Conservation (phyloP, 2,329 filamentous ascomycete species). For the Aureobasidium vineae region DNA sequence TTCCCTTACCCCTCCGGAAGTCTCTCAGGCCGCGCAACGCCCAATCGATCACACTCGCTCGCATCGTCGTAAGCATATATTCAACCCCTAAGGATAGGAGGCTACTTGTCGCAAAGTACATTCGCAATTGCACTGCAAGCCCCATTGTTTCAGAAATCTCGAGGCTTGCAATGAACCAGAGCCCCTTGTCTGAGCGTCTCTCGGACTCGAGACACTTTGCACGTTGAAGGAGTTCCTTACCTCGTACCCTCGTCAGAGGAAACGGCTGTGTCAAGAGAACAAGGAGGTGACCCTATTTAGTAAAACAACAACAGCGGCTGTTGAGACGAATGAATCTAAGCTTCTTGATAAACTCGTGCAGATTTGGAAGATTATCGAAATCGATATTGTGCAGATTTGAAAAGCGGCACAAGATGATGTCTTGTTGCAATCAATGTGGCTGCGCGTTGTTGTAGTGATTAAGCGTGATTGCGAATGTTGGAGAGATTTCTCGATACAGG, state of each 20-base stretch:
- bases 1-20: neutral
- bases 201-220: neutral
- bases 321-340: neutral
- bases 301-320: neutral
- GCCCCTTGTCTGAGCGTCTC: neutral
- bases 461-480: neutral
- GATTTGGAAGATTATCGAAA: neutral
- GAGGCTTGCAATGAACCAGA: neutral
- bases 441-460: conserved; percentile 20
- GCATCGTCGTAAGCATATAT: neutral
- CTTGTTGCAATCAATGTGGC: conserved; percentile 11
- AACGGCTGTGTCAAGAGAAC: no score
- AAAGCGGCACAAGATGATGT: neutral
- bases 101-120: neutral
- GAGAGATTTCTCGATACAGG: neutral
- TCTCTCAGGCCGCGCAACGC: conserved; percentile 3
- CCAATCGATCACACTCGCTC: conserved; percentile 3
- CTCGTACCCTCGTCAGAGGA: neutral
- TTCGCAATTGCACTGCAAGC: neutral
- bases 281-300: no score
- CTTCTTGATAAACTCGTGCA: neutral
- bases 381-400: neutral
- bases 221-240: neutral
- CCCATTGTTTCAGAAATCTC: neutral
- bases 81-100: neutral